Evolutionary conservation across 108 stramenopile species (phyloP), one percentile per base, ranked within the genome.

Genomic region (Cyclotella cryptica): DNA sequence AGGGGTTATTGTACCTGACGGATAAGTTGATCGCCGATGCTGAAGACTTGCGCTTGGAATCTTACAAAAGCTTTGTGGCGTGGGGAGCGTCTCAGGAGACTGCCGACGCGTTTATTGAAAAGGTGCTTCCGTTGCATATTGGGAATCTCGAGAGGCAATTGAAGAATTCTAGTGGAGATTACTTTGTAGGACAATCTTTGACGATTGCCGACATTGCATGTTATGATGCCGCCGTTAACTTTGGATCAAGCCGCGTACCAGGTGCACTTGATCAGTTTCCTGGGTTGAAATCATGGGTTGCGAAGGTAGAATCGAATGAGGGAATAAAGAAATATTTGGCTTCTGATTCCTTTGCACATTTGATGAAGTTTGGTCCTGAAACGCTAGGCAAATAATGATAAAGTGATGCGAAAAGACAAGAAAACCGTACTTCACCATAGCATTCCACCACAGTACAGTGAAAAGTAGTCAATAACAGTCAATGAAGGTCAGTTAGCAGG

Each of bases 81-180:
- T 83, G 77, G 77, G 82, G 82, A 26, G 82, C 82, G 14, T 29
- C 59, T 18, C 55, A 74, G 12, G 72, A 67, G 41, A 24, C 35
- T 3, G 77, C 54, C 26, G 78, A 83, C 30, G 61, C 53, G 10
- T 79, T 72, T 42, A 66, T 67, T 15, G 57, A 68, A 13, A 64
- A 46, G 9, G 66, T 74, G 12, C 49, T 83, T 29, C 72, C 82
- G 14, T 63, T 78, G 66, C 82, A 83, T 41, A 17, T 79, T 54
- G 66, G 66, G 7, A 83, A 83, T 79, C 64, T 83, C 52, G 82
- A 83, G 39, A 65, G 72, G 8, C 82, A 83, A 27, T 47, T 83
- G 24, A 74, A 75, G 22, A 13, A 51, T 8, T 68, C 62, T 9
- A 72, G 52, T 19, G 72, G 73, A 11, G 72, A 45, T 43, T 77